A percentile compares a stretch with the other conserved stretches of the same genome.
Evolutionary conservation across 495 filamentous ascomycete genomes (phyloP).

Genomic region (Penicillium waksmanii): DNA sequence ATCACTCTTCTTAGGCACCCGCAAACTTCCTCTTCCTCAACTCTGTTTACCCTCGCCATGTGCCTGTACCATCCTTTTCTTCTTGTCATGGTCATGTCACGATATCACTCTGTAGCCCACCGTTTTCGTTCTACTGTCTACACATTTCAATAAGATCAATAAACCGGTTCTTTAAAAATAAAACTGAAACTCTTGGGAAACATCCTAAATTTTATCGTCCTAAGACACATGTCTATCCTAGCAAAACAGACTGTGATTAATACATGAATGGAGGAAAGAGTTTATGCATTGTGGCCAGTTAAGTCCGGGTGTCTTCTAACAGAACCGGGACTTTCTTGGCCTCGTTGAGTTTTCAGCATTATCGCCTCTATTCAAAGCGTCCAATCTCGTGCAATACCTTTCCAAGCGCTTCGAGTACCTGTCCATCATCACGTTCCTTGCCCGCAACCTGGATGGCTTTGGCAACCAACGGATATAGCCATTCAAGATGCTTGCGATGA

Average conservation of each 20-base stretch:
- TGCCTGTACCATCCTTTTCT: conserved; percentile 12
- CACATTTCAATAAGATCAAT: conserved; percentile 4
- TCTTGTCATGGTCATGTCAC: conserved; percentile 21
- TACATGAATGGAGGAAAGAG: too few relatives aligned
- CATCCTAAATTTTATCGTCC: too few relatives aligned
- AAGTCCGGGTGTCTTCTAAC: background rate
- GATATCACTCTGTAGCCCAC: conserved; percentile 29
- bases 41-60: conserved; percentile 13
- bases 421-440: conserved; percentile 60
- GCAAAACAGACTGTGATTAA: too few relatives aligned
- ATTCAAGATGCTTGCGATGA: conserved; percentile 73
- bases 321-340: background rate
- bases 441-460: conserved; percentile 70
- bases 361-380: conserved; percentile 17
- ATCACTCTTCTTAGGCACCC: conserved; percentile 15
- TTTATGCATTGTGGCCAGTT: background rate
- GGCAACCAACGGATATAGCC: conserved; percentile 81
- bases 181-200: background rate
- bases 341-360: background rate
- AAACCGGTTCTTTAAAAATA: background rate
- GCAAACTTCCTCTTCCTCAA: background rate
- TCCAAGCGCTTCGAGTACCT: conserved; percentile 62
- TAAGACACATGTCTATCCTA: too few relatives aligned
- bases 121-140: conserved; percentile 14
- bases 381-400: conserved; percentile 72